These are phyloP conservation scores for Carex sylvatica DNA, from an alignment of 202 grass and related monocot species.

Conservation along the genomic window DNA sequence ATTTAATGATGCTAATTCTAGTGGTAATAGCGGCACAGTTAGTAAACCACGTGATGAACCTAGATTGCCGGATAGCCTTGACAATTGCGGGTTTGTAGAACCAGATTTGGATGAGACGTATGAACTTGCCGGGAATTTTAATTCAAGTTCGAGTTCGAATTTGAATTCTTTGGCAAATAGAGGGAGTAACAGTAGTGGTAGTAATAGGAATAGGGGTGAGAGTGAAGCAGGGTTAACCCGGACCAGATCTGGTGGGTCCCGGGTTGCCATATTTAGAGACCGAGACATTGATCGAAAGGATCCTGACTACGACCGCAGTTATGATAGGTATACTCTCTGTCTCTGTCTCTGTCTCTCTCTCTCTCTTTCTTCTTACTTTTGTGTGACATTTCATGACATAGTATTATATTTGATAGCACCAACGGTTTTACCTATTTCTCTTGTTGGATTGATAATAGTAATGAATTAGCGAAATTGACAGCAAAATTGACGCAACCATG, in stretches of 20 bases:
- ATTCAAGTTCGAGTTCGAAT: constrained; percentile 2
- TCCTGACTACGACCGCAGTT: constrained; percentile 93
- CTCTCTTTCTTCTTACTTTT: neutral
- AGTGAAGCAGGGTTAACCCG: constrained; percentile 46
- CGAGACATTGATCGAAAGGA: constrained; percentile 85
- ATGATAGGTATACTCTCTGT: constrained; percentile 63
- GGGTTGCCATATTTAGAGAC: constrained; percentile 88
- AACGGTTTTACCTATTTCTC: neutral
- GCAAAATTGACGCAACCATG: neutral
- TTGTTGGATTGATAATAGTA: neutral
- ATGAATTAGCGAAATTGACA: neutral
- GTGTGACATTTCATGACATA: neutral
- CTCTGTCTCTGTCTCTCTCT: neutral
- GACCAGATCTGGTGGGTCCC: constrained; percentile 48
- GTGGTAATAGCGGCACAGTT: constrained; percentile 11
- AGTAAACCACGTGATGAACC: constrained; percentile 48
- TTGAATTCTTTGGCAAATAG: neutral
- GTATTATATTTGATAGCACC: neutral
- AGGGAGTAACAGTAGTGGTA: constrained; percentile 13
- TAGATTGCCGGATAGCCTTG: constrained; percentile 52
- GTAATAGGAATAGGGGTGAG: constrained; percentile 48
- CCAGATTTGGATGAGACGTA: constrained; percentile 22
- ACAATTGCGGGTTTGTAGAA: constrained; percentile 59
- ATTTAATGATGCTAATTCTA: constrained; percentile 62
- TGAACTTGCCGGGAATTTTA: neutral